Evolutionary conservation across 129 eudicot genomes (phyloP).

Genomic region (Lactuca sativa): DNA sequence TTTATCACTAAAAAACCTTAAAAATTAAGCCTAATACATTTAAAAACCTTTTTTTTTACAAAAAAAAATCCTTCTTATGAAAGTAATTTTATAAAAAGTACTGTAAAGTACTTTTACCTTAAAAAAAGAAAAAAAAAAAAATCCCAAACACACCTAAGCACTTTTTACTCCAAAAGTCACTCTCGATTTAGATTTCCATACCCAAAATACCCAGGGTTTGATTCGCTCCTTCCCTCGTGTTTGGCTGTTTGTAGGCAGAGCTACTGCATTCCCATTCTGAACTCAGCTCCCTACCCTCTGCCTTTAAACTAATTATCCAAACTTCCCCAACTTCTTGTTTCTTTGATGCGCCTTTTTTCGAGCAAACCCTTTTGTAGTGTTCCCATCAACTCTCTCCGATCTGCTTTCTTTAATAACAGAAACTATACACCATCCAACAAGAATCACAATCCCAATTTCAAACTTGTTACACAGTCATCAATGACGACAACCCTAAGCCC

Average conservation of each 20-base stretch:
- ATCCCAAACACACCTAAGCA: too few relatives aligned
- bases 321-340: background rate
- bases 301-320: background rate
- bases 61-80: too few relatives aligned
- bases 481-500: conserved; percentile 24
- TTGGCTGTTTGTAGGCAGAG: background rate
- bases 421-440: background rate
- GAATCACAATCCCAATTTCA: conserved; percentile 20
- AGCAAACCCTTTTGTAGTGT: conserved; percentile 23
- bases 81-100: too few relatives aligned
- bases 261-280: background rate
- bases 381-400: conserved; percentile 19
- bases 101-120: too few relatives aligned
- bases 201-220: background rate
- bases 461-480: background rate
- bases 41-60: too few relatives aligned
- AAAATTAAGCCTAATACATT: too few relatives aligned
- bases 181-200: background rate
- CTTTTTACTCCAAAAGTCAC: too few relatives aligned
- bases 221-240: background rate
- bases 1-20: too few relatives aligned
- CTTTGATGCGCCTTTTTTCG: conserved; percentile 26
- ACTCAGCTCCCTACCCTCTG: background rate
- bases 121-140: too few relatives aligned
- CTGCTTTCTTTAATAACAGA: conserved; percentile 9